Evolutionary conservation across 768 basidiomycete genomes (phyloP).

Genomic region (Psilocybe sp.): DNA sequence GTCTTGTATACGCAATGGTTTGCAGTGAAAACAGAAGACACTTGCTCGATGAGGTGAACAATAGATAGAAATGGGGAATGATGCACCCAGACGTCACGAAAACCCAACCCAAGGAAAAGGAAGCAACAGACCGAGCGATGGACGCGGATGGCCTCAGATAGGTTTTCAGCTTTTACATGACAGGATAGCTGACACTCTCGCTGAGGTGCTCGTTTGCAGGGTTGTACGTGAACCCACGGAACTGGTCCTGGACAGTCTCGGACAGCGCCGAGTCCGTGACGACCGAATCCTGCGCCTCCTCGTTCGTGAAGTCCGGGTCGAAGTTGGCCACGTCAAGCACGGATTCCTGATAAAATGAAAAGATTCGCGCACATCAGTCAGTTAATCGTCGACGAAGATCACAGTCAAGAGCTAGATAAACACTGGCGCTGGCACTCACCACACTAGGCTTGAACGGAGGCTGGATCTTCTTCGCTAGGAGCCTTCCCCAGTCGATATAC

Average conservation of each 20-base stretch:
- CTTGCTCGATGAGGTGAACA: too few species aligned
- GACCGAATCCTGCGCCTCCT: constrained; percentile 92
- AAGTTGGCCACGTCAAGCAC: constrained; percentile 96
- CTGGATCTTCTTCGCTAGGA: constrained; percentile 92
- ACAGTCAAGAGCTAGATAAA: neutral
- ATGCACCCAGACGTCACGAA: too few species aligned
- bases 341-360: constrained; percentile 54
- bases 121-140: too few species aligned
- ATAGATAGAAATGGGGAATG: too few species aligned
- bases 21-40: too few species aligned
- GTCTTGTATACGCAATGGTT: too few species aligned
- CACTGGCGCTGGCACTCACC: constrained; percentile 41
- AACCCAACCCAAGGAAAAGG: too few species aligned
- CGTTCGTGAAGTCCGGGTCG: constrained; percentile 95
- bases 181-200: constrained; percentile 75
- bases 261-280: constrained; percentile 91
- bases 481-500: constrained; percentile 87
- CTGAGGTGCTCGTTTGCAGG: constrained; percentile 81
- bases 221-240: constrained; percentile 88
- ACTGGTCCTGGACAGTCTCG: constrained; percentile 96
- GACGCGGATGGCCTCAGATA: too few species aligned
- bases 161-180: constrained; percentile 29
- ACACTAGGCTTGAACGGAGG: constrained; percentile 98
- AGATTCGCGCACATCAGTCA: too few species aligned
- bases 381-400: too few species aligned